Percentiles rank a stretch among this genome's conserved stretches.
Evolutionary conservation across 306 rosid species (phyloP).

Genomic region (Morella rubra): DNA sequence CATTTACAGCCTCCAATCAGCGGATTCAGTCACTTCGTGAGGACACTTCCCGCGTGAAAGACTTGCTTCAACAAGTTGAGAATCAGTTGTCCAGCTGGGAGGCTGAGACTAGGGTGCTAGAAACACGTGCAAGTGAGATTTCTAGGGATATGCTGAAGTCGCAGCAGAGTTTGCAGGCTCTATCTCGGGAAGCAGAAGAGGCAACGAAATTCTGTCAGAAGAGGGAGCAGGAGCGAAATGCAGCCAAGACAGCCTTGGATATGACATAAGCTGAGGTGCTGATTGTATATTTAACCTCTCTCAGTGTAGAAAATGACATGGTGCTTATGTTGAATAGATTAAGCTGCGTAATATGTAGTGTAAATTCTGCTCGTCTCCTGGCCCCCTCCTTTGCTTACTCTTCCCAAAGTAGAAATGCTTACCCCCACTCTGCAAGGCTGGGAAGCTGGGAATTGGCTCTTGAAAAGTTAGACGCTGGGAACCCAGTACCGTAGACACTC

Average conservation of each 20-base stretch:
- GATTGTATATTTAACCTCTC: background rate
- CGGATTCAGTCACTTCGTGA: constrained; percentile 10
- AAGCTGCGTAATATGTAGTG: background rate
- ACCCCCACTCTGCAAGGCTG: too few relatives aligned
- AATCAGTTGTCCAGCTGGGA: constrained; percentile 19
- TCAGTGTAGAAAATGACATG: background rate
- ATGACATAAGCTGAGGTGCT: constrained; percentile 5
- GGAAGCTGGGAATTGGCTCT: too few relatives aligned
- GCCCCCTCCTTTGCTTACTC: too few relatives aligned
- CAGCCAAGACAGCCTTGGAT: constrained; percentile 25
- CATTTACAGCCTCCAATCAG: constrained; percentile 7
- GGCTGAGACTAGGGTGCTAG: constrained; percentile 23
- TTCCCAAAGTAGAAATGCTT: too few relatives aligned
- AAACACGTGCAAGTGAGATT: constrained; percentile 2
- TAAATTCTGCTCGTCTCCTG: too few relatives aligned
- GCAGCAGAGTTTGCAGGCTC: constrained; percentile 7
- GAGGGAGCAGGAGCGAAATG: constrained; percentile 15
- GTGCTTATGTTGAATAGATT: background rate
- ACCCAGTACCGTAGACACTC: too few relatives aligned
- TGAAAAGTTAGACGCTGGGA: too few relatives aligned
- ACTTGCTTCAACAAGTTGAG: constrained; percentile 11
- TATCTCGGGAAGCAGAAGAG: constrained; percentile 10
- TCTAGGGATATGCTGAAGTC: constrained; percentile 7
- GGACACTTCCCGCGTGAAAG: constrained; percentile 8
- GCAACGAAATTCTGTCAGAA: background rate